phyloP scores from a whole-genome alignment of 768 basidiomycete species.

The Hygrocybe punicea region DNA sequence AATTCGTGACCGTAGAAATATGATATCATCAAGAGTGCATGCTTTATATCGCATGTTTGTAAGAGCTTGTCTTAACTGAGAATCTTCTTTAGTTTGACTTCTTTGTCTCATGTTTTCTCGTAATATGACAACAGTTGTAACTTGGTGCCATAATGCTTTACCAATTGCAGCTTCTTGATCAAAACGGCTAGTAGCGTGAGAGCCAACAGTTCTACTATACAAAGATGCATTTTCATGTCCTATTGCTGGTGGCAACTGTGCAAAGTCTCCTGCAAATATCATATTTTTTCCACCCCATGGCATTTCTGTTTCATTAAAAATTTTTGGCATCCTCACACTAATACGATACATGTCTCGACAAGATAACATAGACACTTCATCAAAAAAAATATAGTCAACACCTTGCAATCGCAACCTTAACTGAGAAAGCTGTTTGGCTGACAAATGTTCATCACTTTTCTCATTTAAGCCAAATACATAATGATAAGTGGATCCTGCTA shows the following conservation, averaged over 20 bases:
- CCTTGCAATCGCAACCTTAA: conserved; percentile 3
- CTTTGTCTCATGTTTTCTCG: conserved; percentile 33
- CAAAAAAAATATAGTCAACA: conserved; percentile 31
- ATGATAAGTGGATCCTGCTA: conserved; percentile 27
- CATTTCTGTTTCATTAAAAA: conserved; percentile 10
- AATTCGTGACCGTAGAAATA: conserved; percentile 29
- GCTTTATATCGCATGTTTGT: conserved; percentile 31
- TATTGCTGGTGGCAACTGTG: conserved; percentile 22
- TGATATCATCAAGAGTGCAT: conserved; percentile 38
- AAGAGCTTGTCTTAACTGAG: conserved; percentile 15
- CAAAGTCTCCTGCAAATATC: conserved; percentile 42
- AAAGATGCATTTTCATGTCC: conserved; percentile 13
- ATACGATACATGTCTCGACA: conserved; percentile 32
- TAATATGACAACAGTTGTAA: conserved; percentile 32
- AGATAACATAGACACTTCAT: conserved; percentile 37
- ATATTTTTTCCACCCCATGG: conserved; percentile 38
- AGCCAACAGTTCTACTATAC: conserved; percentile 11
- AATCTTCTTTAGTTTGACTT: conserved; percentile 11
- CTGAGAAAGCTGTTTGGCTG: conserved; percentile 2
- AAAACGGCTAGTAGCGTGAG: not conserved
- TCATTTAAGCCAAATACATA: conserved; percentile 10
- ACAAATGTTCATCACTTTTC: not conserved
- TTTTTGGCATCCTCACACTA: conserved; percentile 21
- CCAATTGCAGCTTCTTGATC: conserved; percentile 22
- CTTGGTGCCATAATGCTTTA: conserved; percentile 31